Conservation (phyloP, 805 yeast species). For the Wickerhamiella kurtzmanii region DNA sequence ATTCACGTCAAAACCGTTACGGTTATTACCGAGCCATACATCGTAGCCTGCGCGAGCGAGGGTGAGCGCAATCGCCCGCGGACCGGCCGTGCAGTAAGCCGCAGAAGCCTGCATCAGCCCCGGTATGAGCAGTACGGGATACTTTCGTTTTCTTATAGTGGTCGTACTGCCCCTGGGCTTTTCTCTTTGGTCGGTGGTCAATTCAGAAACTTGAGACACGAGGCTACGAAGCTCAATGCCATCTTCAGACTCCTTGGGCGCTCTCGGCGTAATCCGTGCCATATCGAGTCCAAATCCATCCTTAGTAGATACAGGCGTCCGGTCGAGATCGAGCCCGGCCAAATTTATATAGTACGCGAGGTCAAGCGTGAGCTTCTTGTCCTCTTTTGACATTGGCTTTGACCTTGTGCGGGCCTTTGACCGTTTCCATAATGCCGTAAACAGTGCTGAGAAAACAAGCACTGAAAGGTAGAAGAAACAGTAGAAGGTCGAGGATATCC, state of each 20-base stretch:
- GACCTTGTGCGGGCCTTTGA: conserved; percentile 7
- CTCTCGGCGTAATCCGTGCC: conserved; percentile 37
- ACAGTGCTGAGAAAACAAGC: conserved; percentile 19
- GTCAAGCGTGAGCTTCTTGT: conserved; percentile 34
- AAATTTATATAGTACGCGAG: conserved; percentile 55
- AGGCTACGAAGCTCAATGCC: background rate
- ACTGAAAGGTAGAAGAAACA: conserved; percentile 16
- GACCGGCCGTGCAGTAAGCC: conserved; percentile 73
- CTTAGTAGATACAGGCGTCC: conserved; percentile 48
- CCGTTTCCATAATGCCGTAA: conserved; percentile 4
- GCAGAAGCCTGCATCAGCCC: conserved; percentile 84
- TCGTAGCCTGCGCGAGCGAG: conserved; percentile 73
- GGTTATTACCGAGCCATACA: conserved; percentile 86
- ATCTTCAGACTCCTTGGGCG: conserved; percentile 1
- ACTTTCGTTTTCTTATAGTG: conserved; percentile 25
- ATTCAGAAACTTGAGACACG: background rate
- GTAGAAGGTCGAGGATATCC: conserved; percentile 19
- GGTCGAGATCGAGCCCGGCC: conserved; percentile 45
- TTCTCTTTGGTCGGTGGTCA: conserved; percentile 4
- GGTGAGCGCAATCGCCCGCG: conserved; percentile 54
- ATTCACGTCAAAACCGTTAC: conserved; percentile 70
- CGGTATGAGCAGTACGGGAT: conserved; percentile 67
- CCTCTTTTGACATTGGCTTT: conserved; percentile 23
- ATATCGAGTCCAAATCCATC: conserved; percentile 70
- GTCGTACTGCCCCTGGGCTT: conserved; percentile 4